Evolutionary conservation across 2,329 filamentous ascomycete genomes (phyloP).

Genomic region (Orbilia ellipsospora): DNA sequence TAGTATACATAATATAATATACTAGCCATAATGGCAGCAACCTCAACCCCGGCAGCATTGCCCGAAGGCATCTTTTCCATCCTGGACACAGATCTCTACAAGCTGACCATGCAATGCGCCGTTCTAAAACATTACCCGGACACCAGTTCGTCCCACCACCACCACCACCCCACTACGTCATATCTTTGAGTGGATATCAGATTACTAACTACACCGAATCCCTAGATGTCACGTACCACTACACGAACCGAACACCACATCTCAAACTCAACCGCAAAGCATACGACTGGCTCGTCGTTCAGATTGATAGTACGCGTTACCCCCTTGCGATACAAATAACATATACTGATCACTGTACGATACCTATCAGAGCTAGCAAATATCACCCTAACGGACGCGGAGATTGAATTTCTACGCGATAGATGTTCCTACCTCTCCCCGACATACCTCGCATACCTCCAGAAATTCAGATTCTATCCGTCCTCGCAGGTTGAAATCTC

Average conservation of each 20-base stretch:
- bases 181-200: slow-evolving; percentile 4
- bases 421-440: slow-evolving; percentile 83
- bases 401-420: slow-evolving; percentile 79
- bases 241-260: slow-evolving; percentile 93
- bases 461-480: slow-evolving; percentile 82
- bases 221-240: slow-evolving; percentile 85
- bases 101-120: slow-evolving; percentile 98
- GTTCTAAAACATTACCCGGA: slow-evolving; percentile 91
- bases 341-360: background rate
- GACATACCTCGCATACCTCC: slow-evolving; percentile 83
- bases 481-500: slow-evolving; percentile 79
- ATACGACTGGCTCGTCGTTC: slow-evolving; percentile 84
- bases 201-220: background rate
- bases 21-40: slow-evolving; percentile 60
- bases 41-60: slow-evolving; percentile 66
- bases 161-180: slow-evolving; percentile 2
- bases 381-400: slow-evolving; percentile 80
- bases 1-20: background rate
- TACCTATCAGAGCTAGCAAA: slow-evolving; percentile 76
- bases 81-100: slow-evolving; percentile 88
- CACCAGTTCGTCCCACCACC: slow-evolving; percentile 57
- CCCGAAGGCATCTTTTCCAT: slow-evolving; percentile 84
- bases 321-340: background rate
- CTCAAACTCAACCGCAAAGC: slow-evolving; percentile 88
- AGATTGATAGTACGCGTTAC: slow-evolving; percentile 75